Evolutionary conservation across 176 grass and related monocot genomes (phyloP).

Genomic region (Pontederia crassipes): DNA sequence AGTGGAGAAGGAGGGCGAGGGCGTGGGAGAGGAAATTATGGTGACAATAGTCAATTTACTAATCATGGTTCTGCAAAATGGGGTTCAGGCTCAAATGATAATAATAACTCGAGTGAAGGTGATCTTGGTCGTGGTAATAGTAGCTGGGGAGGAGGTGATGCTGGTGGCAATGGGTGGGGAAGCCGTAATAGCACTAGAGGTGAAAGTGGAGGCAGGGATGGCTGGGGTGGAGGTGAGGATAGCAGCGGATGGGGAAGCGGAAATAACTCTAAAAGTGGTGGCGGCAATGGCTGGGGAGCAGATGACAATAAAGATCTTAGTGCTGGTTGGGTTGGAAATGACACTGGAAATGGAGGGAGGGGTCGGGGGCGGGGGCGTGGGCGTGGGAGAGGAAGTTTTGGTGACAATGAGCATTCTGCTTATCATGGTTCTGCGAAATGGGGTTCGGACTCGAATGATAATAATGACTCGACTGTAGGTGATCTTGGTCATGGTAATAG

Average conservation of each 20-base stretch:
- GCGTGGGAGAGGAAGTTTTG: constrained; percentile 33
- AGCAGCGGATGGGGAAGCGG: neutral
- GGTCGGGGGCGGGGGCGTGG: constrained; percentile 37
- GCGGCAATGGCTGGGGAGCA: too few species aligned
- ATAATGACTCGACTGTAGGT: constrained; percentile 13
- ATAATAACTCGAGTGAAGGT: neutral
- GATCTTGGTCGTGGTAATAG: constrained; percentile 1
- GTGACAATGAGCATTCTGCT: constrained; percentile 14
- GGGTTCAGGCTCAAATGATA: constrained; percentile 6
- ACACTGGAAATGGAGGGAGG: neutral
- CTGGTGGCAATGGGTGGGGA: neutral
- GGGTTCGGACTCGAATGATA: constrained; percentile 29
- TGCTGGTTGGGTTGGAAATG: neutral
- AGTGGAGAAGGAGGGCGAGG: constrained; percentile 22
- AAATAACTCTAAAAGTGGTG: too few species aligned
- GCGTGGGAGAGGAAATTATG: constrained; percentile 35
- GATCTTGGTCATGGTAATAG: constrained; percentile 21
- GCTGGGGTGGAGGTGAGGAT: constrained; percentile 1
- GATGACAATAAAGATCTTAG: too few species aligned
- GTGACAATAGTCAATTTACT: neutral
- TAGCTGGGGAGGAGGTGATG: too few species aligned
- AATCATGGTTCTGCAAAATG: too few species aligned
- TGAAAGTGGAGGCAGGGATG: constrained; percentile 17
- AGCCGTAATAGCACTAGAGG: constrained; percentile 17
- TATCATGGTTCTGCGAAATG: constrained; percentile 25